These are phyloP conservation scores for Brassica cretica DNA, from an alignment of 345 rosid genomes.

Conservation along the genomic window DNA sequence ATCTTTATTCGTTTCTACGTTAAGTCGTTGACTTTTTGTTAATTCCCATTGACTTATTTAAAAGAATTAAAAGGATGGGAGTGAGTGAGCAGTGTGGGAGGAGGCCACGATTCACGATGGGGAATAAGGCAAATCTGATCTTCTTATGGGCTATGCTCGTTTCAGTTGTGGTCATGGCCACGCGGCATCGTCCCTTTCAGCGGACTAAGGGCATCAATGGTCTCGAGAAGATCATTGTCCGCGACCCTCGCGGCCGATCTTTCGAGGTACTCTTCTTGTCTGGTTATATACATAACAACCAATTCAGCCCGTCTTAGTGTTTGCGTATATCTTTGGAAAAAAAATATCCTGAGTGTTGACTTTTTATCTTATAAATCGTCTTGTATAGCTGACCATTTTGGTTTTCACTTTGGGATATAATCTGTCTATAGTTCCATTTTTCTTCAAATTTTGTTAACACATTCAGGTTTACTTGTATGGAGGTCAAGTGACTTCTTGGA, in stretches of 20 bases:
- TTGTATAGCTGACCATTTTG: background rate
- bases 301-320: background rate
- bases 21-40: slow-evolving; percentile 1
- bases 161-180: slow-evolving; percentile 23
- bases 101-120: slow-evolving; percentile 7
- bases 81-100: background rate
- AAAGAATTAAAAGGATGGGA: background rate
- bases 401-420: background rate
- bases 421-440: background rate
- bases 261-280: slow-evolving; percentile 58
- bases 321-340: background rate
- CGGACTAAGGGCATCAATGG: slow-evolving; percentile 66
- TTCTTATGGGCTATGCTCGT: slow-evolving; percentile 28
- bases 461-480: slow-evolving; percentile 26
- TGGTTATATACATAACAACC: background rate
- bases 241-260: slow-evolving; percentile 58
- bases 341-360: background rate
- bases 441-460: background rate
- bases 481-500: slow-evolving; percentile 84
- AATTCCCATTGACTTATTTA: background rate
- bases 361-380: background rate
- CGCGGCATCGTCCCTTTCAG: slow-evolving; percentile 34
- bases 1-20: background rate
- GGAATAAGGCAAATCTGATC: slow-evolving; percentile 9
- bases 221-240: slow-evolving; percentile 69